Evolutionary conservation across 1,284 basidiomycete genomes (phyloP), one percentile per base, ranked within the genome.

Genomic region (Cryptococcus sp.): DNA sequence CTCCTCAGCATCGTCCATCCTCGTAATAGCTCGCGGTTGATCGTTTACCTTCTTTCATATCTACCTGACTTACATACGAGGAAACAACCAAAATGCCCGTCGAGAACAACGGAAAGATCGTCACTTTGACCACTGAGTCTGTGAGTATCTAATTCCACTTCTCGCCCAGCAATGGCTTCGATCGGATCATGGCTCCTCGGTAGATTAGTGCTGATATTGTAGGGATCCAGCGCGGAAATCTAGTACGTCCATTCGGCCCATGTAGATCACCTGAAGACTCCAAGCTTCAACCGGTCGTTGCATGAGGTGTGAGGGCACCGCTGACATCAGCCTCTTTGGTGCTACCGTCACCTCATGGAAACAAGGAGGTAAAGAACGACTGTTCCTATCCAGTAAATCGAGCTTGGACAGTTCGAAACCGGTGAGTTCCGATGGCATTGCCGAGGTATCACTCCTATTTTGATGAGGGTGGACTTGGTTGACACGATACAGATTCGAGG

Each of bases 361-460:
- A 52, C 70, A 74, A 9, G 68, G 60, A 18, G 78, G 80, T 1
- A 65, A 75, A 47, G 89, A 91, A 68, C 79, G 85, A 23, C 77
- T 91, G 39, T 93, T 93, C 43, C 77, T 87, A 45, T 89, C 87
- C 1, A 86, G 85, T 83, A 88, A 85, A 70, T 85, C 88, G 1
- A 75, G 77, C 14, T 74, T 89, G 2, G 88, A 91, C 64, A 87
- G 86, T 1, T 81, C 82, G 49, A 83, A 84, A 67, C 78, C 84
- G 11, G 74, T 76, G 43, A 64, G 74, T 65, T 41, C 37, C 7
- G 51, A 24, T 5, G 46, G 28, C n/a, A 19, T 39, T 37, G 48
- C 45, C 14, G 45, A 51, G 44, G 43, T 50, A 19, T 21, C 19
- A n/a, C 39, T 36, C 25, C 42, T 50, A 9, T 46, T 4, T 19